Evolutionary conservation across 2,329 filamentous ascomycete genomes (phyloP), one percentile per base, ranked within the genome.

Genomic region (Penicillium sp.): DNA sequence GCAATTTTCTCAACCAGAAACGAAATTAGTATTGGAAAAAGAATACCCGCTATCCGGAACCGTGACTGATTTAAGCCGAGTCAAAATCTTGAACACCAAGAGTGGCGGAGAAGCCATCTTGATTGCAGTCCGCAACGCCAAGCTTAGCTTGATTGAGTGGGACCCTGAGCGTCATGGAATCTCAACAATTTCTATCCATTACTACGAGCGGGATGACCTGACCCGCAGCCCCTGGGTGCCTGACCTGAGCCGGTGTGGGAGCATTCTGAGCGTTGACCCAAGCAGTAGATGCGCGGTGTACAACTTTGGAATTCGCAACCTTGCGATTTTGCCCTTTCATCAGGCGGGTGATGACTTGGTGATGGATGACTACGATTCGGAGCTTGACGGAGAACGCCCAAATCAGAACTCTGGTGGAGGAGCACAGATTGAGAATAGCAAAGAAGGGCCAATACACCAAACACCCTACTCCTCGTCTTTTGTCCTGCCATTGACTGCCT

Each of bases 191-290:
- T 97, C 93, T 51, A 93, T 99, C 69, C 94, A 99, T 79, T 97
- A 93, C 81, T 99, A 97, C 77, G 94, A 99, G 75, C 90, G 94
- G 73, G 93, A 97, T 71, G 93, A 96, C 71, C 81, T 93, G 61
- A 86, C 89, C 64, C 87, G 89, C 53, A 89, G 86, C 62, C 93
- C 93, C 0, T 97, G 92, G 89, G 87, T 89, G 50, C 84, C 89
- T 52, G 84, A 89, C 55, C 78, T 95, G 69, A 86, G 85, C 71
- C 85, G 89, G 62, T 91, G 89, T 72, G 84, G 87, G 74, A 96
- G 89, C 73, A 89, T 90, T 68, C 80, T 99, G 68, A 89, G 89
- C 50, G 90, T 93, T 58, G 94, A 99, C 70, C 93, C 94, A 2
- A 89, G 89, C 66, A 96, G 91, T 77, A 85, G 93, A 78, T 99